A percentile compares a stretch with the other conserved stretches of the same genome.
Evolutionary conservation across 2,329 filamentous ascomycete genomes (phyloP).

Genomic region (Conoideocrella luteorostrata): DNA sequence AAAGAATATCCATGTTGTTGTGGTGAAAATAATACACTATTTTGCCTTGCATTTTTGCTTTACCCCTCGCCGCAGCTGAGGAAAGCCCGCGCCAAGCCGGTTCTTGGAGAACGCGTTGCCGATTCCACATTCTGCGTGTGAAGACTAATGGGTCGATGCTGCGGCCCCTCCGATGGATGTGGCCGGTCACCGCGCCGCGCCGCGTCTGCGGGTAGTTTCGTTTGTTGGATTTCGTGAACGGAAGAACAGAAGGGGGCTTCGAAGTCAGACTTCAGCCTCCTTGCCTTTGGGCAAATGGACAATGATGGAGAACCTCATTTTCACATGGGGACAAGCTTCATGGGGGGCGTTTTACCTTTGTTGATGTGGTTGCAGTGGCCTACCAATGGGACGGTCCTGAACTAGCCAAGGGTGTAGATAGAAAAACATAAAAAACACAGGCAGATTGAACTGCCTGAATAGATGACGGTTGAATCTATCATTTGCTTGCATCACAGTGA

Average conservation of each 20-base stretch:
- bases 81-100: slow-evolving; percentile 36
- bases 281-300: slow-evolving; percentile 5
- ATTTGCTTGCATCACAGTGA: background rate
- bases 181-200: slow-evolving; percentile 11
- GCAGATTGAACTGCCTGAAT: slow-evolving; percentile 19
- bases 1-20: slow-evolving; percentile 24
- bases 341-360: slow-evolving; percentile 13
- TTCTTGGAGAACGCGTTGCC: slow-evolving; percentile 26
- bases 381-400: slow-evolving; percentile 20
- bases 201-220: slow-evolving; percentile 23
- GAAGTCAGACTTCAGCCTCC: slow-evolving; percentile 3
- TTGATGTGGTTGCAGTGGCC: slow-evolving; percentile 24
- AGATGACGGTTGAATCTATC: slow-evolving; percentile 49
- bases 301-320: slow-evolving; percentile 19
- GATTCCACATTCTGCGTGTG: slow-evolving; percentile 16
- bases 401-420: slow-evolving; percentile 26
- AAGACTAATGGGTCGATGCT: slow-evolving; percentile 47
- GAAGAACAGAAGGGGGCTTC: slow-evolving; percentile 2
- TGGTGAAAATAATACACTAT: slow-evolving; percentile 11
- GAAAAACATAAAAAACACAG: background rate
- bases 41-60: slow-evolving; percentile 16
- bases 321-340: slow-evolving; percentile 18
- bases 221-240: slow-evolving; percentile 24
- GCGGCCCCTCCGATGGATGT: slow-evolving; percentile 36
- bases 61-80: slow-evolving; percentile 23